Evolutionary conservation across 1,139 yeast genomes (phyloP), one percentile per base, ranked within the genome.

Genomic region (Debaryomyces psychrophilus): DNA sequence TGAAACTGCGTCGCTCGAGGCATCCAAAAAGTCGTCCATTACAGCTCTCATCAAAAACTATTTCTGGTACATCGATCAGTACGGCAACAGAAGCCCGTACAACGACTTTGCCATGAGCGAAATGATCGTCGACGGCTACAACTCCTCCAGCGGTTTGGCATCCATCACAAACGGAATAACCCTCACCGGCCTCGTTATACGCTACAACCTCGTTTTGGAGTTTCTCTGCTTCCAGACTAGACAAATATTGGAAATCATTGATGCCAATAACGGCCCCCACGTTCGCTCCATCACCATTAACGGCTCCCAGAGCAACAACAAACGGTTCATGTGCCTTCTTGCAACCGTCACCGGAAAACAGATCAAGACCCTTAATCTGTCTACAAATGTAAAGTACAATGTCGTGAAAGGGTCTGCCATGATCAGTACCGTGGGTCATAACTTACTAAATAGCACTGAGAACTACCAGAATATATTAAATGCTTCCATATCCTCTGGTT

Each of bases 1-100:
- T 0, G 47, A 58, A 17, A 70, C 79, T 1, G 37, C 18, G 4
- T 44, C 46, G 4, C 31, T 68, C 1, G 68, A 63, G 23, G 8
- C 8, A 0, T 23, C 46, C 6, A 42, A 54, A 8, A 49, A 56
- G 0, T 35, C 46, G 7, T 53, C 68, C 4, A 67, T 75, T 5
- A 71, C 71, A 52, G 56, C 58, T 17, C 47, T 70, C 5, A 57
- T 76, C 4, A 67, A 61, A 43, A 56, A 72, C 44, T 69, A 68
- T 58, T 69, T 76, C 50, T 70, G 71, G 48, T 80, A 78, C 51
- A 85, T 85, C 1, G 85, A 81, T 53, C 69, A 77, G 17, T 68
- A 68, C 48, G 86, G 86, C 0, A 82, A 81, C 54, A 64, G 86
- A 53, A 74, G 81, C 9, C 85, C 86, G 0, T 73, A 65, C 50